These are phyloP conservation scores for Angophora floribunda DNA, from an alignment of 345 rosid genomes.

Conservation along the genomic window DNA sequence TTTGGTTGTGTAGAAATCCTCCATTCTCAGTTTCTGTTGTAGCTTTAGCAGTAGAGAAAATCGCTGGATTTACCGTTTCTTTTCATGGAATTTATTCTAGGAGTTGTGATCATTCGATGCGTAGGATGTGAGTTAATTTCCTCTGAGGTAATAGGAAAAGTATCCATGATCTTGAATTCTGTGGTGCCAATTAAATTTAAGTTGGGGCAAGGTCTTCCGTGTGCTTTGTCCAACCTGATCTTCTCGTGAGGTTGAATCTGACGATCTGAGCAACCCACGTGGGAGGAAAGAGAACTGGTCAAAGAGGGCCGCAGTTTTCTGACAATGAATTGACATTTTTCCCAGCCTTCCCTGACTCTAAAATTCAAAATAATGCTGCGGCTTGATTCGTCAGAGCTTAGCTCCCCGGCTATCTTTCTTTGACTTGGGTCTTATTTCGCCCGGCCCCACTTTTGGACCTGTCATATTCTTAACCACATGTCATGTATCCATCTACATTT, in stretches of 20 bases:
- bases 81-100: neutral
- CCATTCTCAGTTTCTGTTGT: neutral
- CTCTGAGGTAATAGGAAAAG: neutral
- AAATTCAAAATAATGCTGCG: neutral
- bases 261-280: neutral
- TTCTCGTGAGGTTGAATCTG: neutral
- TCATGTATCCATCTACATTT: neutral
- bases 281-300: neutral
- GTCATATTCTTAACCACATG: neutral
- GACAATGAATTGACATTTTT: no score
- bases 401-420: neutral
- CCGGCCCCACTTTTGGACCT: neutral
- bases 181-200: neutral
- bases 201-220: neutral
- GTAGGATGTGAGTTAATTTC: neutral
- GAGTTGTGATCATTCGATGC: neutral
- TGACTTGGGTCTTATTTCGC: neutral
- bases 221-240: neutral
- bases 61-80: neutral
- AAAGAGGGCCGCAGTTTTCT: neutral
- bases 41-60: neutral
- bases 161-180: neutral
- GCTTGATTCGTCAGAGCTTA: neutral
- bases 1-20: neutral
- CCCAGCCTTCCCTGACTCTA: neutral